Evolutionary conservation across 1,284 basidiomycete species (phyloP).

Genomic region (Wolfiporia cocos): DNA sequence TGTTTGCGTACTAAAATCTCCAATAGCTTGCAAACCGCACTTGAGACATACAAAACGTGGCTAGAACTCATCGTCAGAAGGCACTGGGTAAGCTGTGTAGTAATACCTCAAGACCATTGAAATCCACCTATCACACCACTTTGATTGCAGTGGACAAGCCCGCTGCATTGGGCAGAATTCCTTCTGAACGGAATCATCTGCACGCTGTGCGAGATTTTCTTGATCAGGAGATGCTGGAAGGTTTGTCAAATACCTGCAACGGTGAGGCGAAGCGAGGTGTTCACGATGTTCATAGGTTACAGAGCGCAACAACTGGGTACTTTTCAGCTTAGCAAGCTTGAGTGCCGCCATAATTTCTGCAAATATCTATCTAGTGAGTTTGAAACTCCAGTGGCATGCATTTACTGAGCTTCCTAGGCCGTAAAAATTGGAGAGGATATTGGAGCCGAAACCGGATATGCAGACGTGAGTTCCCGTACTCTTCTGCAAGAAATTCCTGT

Average conservation of each 20-base stretch:
- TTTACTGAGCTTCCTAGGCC: conserved; percentile 12
- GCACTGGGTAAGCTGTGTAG: conserved; percentile 31
- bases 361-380: conserved; percentile 33
- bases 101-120: neutral
- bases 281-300: conserved; percentile 31
- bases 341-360: conserved; percentile 21
- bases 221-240: conserved; percentile 45
- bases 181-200: conserved; percentile 43
- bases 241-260: conserved; percentile 13
- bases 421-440: conserved; percentile 15
- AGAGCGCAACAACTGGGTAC: conserved; percentile 30
- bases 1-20: too few species aligned
- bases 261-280: conserved; percentile 1
- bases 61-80: conserved; percentile 29
- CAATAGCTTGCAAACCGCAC: conserved; percentile 36
- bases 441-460: conserved; percentile 9
- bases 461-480: conserved; percentile 18
- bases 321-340: conserved; percentile 25
- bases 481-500: neutral
- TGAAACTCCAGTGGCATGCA: neutral
- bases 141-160: conserved; percentile 30
- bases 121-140: neutral
- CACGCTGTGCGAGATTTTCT: conserved; percentile 38
- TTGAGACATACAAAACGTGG: conserved; percentile 47
- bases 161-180: conserved; percentile 36